phyloP scores from a whole-genome alignment of 805 yeast genomes.

The Kodamaea neixiangensis region DNA sequence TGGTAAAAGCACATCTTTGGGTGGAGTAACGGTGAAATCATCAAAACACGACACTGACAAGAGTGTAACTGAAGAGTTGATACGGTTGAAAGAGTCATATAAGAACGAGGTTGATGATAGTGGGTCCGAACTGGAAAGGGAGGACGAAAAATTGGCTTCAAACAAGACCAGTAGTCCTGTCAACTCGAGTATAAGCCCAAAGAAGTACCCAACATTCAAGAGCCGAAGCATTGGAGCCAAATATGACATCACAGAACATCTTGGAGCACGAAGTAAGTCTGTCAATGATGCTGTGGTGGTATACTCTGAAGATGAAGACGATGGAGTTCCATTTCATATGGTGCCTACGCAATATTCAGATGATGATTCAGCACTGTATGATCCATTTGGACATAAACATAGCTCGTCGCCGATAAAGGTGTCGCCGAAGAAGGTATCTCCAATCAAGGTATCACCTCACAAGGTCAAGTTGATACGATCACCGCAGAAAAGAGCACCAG shows the following conservation, averaged over 20 bases:
- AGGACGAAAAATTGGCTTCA: background rate
- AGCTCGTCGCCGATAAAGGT: constrained; percentile 4
- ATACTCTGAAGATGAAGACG: constrained; percentile 10
- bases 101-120: background rate
- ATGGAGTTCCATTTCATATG: constrained; percentile 17
- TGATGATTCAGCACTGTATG: constrained; percentile 14
- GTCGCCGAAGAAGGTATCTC: constrained; percentile 7
- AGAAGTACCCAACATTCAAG: no score
- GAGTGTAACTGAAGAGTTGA: background rate
- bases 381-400: background rate
- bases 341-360: constrained; percentile 31
- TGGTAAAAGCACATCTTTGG: background rate
- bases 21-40: background rate
- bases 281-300: constrained; percentile 3
- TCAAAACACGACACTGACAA: no score
- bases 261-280: constrained; percentile 14
- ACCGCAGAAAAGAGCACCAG: background rate
- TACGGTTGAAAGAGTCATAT: no score
- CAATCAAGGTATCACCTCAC: constrained; percentile 14
- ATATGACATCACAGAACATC: constrained; percentile 7
- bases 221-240: background rate
- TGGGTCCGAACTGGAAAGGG: background rate
- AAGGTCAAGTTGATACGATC: background rate
- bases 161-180: background rate
- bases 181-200: no score